Conservation (phyloP, 306 rosid species). For the Quercus alba region DNA sequence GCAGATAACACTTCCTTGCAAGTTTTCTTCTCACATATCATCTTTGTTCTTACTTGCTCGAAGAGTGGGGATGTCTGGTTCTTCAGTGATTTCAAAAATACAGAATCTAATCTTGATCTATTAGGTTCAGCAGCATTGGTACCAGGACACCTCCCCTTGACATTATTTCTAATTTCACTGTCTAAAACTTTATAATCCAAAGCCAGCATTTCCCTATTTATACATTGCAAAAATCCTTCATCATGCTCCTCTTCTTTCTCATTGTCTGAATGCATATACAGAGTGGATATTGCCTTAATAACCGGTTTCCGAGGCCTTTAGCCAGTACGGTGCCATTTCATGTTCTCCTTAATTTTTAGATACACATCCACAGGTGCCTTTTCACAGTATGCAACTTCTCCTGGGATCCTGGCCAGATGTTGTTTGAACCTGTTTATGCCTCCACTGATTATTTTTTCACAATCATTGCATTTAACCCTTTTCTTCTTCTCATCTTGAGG, state of each 20-base stretch:
- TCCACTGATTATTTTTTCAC: constrained; percentile 88
- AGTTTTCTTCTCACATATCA: constrained; percentile 48
- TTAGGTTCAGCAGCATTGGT: constrained; percentile 66
- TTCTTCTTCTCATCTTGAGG: constrained; percentile 98
- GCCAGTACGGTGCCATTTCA: constrained; percentile 99
- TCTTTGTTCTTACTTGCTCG: constrained; percentile 56
- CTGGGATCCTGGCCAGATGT: constrained; percentile 97
- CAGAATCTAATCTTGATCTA: constrained; percentile 83
- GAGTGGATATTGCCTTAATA: constrained; percentile 46
- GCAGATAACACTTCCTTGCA: constrained; percentile 76
- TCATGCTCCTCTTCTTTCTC: constrained; percentile 72
- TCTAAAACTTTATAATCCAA: constrained; percentile 60
- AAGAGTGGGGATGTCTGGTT: constrained; percentile 58
- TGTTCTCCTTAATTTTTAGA: constrained; percentile 83
- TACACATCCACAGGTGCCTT: constrained; percentile 86
- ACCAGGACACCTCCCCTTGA: constrained; percentile 52
- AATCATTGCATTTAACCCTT: constrained; percentile 89
- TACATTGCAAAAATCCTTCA: constrained; percentile 53
- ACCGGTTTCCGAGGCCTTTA: constrained; percentile 70
- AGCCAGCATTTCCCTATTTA: constrained; percentile 53
- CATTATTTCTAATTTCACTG: constrained; percentile 50
- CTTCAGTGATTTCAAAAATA: constrained; percentile 65
- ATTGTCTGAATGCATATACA: constrained; percentile 61
- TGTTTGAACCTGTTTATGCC: constrained; percentile 96
- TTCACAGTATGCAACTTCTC: constrained; percentile 96